Evolutionary conservation across 2,329 filamentous ascomycete species (phyloP).

Genomic region (Venturia aucupariae): DNA sequence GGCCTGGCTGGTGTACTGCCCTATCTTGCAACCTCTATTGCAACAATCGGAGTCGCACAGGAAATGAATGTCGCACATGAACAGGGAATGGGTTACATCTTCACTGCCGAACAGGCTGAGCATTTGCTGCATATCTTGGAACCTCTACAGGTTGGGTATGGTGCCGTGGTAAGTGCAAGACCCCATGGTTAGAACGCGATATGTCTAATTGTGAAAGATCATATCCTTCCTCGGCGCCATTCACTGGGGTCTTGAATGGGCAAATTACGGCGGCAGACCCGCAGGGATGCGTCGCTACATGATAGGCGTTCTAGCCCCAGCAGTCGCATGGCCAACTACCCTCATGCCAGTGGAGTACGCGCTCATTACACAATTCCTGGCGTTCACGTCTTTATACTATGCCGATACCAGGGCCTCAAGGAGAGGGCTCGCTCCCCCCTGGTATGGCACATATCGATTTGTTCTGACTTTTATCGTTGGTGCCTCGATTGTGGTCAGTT

Average conservation of each 20-base stretch:
- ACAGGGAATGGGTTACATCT: conserved; percentile 52
- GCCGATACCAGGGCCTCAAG: conserved; percentile 65
- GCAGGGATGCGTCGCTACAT: conserved; percentile 73
- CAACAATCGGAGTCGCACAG: conserved; percentile 75
- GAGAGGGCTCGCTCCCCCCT: conserved; percentile 69
- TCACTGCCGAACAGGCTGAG: conserved; percentile 62
- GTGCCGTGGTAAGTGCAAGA: conserved; percentile 59
- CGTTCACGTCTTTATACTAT: conserved; percentile 81
- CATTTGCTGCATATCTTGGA: conserved; percentile 66
- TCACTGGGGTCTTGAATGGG: conserved; percentile 88
- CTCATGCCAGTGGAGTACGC: conserved; percentile 78
- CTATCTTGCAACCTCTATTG: conserved; percentile 74
- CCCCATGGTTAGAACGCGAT: not conserved
- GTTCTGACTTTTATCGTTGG: conserved; percentile 87
- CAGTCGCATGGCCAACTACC: conserved; percentile 82
- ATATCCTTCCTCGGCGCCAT: conserved; percentile 90
- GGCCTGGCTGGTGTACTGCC: conserved; percentile 43
- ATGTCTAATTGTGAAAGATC: conserved; percentile 43
- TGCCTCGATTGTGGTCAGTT: conserved; percentile 65
- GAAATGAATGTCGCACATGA: conserved; percentile 62
- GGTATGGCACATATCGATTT: conserved; percentile 88
- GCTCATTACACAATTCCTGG: conserved; percentile 73
- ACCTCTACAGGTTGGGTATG: conserved; percentile 83
- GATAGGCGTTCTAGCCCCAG: conserved; percentile 70
- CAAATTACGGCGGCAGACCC: conserved; percentile 49